These are phyloP conservation scores for Oenanthe sinensis DNA, from an alignment of 129 eudicot genomes.

Conservation along the genomic window DNA sequence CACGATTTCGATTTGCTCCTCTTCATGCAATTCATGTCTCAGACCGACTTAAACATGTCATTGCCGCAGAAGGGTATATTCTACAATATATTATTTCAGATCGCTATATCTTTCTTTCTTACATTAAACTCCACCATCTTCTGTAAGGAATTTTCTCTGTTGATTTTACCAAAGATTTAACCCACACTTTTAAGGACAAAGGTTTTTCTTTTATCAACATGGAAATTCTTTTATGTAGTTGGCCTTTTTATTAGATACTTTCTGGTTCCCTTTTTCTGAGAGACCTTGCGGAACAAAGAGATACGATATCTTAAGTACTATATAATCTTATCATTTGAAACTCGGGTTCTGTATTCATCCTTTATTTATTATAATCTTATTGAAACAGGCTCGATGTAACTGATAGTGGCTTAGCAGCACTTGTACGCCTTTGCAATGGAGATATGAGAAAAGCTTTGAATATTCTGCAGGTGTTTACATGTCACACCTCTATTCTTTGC, in stretches of 20 bases:
- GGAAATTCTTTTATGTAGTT: neutral
- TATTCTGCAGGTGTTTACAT: conserved; percentile 68
- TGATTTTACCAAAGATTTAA: neutral
- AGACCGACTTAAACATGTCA: conserved; percentile 88
- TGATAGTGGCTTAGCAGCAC: conserved; percentile 73
- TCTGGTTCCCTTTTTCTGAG: neutral
- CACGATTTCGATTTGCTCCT: conserved; percentile 96
- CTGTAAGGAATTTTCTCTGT: neutral
- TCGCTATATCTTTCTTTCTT: neutral
- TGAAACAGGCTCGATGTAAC: conserved; percentile 78
- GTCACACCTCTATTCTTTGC: neutral
- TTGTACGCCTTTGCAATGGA: conserved; percentile 91
- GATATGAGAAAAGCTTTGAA: conserved; percentile 98
- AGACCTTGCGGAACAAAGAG: neutral
- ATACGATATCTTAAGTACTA: neutral
- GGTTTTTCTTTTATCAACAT: neutral
- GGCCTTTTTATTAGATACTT: neutral
- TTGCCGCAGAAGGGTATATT: conserved; percentile 72
- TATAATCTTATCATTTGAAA: neutral
- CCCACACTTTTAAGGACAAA: neutral
- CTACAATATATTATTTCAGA: neutral
- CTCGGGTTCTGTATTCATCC: neutral
- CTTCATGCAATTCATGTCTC: conserved; percentile 68
- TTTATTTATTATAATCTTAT: conserved; percentile 10
- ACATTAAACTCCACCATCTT: neutral